Evolutionary conservation across 2,329 filamentous ascomycete genomes (phyloP), one percentile per base, ranked within the genome.

Genomic region (Lachnellula arida): DNA sequence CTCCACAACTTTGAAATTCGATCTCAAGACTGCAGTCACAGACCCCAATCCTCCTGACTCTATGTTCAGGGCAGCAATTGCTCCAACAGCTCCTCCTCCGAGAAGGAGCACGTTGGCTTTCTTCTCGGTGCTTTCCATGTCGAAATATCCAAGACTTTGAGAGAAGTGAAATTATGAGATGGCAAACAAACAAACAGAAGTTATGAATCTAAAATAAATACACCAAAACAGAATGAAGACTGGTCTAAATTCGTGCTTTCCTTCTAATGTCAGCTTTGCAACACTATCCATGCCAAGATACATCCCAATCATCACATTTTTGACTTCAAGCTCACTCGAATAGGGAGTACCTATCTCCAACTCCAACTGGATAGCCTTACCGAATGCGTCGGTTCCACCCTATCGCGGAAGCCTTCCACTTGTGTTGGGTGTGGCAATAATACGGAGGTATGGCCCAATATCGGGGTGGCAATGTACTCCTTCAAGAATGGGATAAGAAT

Each of bases 1-100:
- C 12, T 52, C 47, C 32, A 62, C 61, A 25, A 58, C 54, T 19
- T 55, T 49, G 48, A 51, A 63, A 49, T 64, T 64, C 22, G 60
- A 64, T n/a, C 62, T 55, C n/a, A 61, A 53, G 8, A 64, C 52
- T 9, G 53, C 58, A 19, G 58, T 64, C 34, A 64, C 60, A 22
- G 43, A 49, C 25, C 56, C 62, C n/a, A 60, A 49, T 6, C 57
- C 59, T 25, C 56, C 53, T 17, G 56, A 39, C 35, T 63, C 58
- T 22, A 64, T 55, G 25, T 58, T 62, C 19, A 61, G 34, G 0
- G 62, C 60, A 25, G 56, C 62, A 39, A 64, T 63, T 3, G 62
- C 59, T 22, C 19, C 19, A 12, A 19, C 19, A 12, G 19, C 42
- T 0, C 42, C 42, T 12, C 60, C 62, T 22, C 61, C 61, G 9